Percentiles rank a stretch among this genome's conserved stretches.
phyloP scores from a whole-genome alignment of 352 stramenopile species.

The Plasmopara halstedii region DNA sequence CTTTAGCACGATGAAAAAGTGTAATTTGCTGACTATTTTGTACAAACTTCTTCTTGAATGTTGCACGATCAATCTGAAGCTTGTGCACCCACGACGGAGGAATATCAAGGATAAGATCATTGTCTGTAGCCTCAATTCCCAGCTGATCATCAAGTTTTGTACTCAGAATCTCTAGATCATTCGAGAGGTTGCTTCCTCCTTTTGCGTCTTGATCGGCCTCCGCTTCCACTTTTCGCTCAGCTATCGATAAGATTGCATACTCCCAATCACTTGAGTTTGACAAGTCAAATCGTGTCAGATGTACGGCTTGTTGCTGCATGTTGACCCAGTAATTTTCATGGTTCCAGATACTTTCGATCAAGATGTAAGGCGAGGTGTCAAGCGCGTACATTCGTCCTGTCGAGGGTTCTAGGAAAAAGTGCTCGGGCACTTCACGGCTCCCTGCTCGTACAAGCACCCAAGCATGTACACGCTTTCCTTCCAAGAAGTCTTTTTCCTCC shows the following conservation, averaged over 20 bases:
- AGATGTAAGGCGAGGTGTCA: conserved; percentile 71
- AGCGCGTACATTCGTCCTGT: conserved; percentile 84
- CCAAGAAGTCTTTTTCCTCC: conserved; percentile 63
- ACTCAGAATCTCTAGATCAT: conserved; percentile 51
- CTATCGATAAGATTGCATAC: conserved; percentile 83
- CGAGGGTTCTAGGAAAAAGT: conserved; percentile 90
- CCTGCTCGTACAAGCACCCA: conserved; percentile 90
- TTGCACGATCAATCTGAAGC: conserved; percentile 58
- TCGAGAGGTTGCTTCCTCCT: conserved; percentile 37
- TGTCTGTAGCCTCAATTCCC: conserved; percentile 33
- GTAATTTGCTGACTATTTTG: conserved; percentile 78
- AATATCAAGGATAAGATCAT: conserved; percentile 73
- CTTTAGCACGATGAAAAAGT: conserved; percentile 85
- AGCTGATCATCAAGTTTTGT: conserved; percentile 50
- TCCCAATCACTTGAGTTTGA: conserved; percentile 84
- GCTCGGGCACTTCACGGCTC: conserved; percentile 79
- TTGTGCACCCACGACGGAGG: conserved; percentile 81
- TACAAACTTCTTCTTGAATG: conserved; percentile 84
- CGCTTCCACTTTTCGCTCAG: conserved; percentile 53
- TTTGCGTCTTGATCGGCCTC: conserved; percentile 41
- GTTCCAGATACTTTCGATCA: conserved; percentile 90
- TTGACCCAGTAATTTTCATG: conserved; percentile 95
- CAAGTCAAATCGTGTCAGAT: conserved; percentile 77
- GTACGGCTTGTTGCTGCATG: conserved; percentile 77
- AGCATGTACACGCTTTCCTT: conserved; percentile 73